Evolutionary conservation across 192 early-diverging fungal species (phyloP).

Genomic region (Coemansia sp.): DNA sequence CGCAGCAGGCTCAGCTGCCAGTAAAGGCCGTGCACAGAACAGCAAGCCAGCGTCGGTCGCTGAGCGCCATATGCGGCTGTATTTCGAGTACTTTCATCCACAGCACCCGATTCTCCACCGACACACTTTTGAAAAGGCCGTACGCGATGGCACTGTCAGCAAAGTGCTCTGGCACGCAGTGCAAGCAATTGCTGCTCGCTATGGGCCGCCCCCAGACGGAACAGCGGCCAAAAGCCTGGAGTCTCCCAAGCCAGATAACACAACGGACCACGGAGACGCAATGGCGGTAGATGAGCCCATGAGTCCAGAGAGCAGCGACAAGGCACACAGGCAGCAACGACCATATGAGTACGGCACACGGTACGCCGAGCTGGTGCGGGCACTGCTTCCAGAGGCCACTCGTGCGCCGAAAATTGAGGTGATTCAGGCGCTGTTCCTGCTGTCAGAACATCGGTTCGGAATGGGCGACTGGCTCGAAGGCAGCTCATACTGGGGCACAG

Average conservation of each 20-base stretch:
- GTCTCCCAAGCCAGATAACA: background rate
- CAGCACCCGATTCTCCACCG: slow-evolving; percentile 56
- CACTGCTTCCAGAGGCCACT: slow-evolving; percentile 40
- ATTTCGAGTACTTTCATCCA: slow-evolving; percentile 49
- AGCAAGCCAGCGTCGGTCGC: slow-evolving; percentile 9
- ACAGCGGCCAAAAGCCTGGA: background rate
- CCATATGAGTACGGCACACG: slow-evolving; percentile 38
- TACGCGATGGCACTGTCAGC: slow-evolving; percentile 37
- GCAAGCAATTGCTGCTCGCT: slow-evolving; percentile 51
- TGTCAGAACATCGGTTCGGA: slow-evolving; percentile 49
- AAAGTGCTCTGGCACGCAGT: slow-evolving; percentile 48
- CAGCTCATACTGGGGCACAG: slow-evolving; percentile 53
- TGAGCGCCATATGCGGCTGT: slow-evolving; percentile 28
- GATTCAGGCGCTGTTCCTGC: slow-evolving; percentile 51
- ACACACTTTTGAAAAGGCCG: slow-evolving; percentile 38
- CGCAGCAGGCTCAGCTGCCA: background rate
- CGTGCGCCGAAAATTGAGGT: slow-evolving; percentile 35
- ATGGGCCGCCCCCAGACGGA: slow-evolving; percentile 21
- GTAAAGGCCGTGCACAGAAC: background rate
- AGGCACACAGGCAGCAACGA: background rate
- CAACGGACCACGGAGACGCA: background rate
- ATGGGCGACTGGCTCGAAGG: slow-evolving; percentile 51
- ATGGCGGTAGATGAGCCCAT: slow-evolving; percentile 5
- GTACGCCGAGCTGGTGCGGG: slow-evolving; percentile 34
- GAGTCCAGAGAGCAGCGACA: background rate